Evolutionary conservation across 1,284 basidiomycete species (phyloP).

Genomic region (Sphagnurus paluster): DNA sequence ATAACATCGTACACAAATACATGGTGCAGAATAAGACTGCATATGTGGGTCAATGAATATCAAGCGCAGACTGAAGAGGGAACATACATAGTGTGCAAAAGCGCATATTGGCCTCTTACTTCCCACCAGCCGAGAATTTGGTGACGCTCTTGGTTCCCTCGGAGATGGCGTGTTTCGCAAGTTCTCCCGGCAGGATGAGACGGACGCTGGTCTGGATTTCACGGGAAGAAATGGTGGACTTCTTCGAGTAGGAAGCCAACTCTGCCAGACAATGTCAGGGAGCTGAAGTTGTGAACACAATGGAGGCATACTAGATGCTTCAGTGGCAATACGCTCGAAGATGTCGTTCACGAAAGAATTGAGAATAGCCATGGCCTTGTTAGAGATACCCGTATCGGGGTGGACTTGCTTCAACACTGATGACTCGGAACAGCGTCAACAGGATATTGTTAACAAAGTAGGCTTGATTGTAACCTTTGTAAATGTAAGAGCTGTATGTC

Average conservation of each 20-base stretch:
- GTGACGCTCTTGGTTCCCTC: slow-evolving; percentile 68
- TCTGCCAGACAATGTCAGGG: too few relatives aligned
- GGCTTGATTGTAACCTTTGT: slow-evolving; percentile 65
- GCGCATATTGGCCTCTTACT: slow-evolving; percentile 30
- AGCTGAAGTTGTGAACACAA: too few relatives aligned
- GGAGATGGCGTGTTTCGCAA: slow-evolving; percentile 79
- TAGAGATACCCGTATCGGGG: slow-evolving; percentile 95
- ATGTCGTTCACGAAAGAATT: slow-evolving; percentile 94
- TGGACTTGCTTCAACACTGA: slow-evolving; percentile 88
- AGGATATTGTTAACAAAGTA: slow-evolving; percentile 6
- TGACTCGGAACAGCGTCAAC: too few relatives aligned
- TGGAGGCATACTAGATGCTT: slow-evolving; percentile 76
- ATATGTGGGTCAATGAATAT: background rate
- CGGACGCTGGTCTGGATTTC: slow-evolving; percentile 92
- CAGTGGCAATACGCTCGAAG: slow-evolving; percentile 90
- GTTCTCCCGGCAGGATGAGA: slow-evolving; percentile 86
- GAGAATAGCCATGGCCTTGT: slow-evolving; percentile 95
- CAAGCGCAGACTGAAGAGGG: background rate
- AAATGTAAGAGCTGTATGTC: slow-evolving; percentile 93
- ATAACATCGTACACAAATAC: slow-evolving; percentile 8
- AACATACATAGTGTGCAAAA: slow-evolving; percentile 3
- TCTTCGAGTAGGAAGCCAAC: slow-evolving; percentile 91
- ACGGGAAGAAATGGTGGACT: slow-evolving; percentile 91
- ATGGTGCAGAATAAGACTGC: slow-evolving; percentile 4
- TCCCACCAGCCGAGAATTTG: slow-evolving; percentile 66